phyloP scores from a whole-genome alignment of 257 asterid species.

The Prunella vulgaris region DNA sequence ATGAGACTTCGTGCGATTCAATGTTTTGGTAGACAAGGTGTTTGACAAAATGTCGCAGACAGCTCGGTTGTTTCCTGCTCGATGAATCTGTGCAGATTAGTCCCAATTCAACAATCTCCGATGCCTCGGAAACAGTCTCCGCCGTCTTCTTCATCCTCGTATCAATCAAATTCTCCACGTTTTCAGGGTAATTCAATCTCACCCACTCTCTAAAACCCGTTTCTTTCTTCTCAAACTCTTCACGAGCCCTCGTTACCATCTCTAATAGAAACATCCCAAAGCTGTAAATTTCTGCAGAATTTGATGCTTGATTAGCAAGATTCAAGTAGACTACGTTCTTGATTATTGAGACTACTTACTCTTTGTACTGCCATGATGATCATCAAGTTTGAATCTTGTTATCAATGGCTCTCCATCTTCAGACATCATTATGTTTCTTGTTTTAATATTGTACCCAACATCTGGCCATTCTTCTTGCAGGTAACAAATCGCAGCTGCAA shows the following conservation, averaged over 20 bases:
- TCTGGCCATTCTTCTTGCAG: conserved; percentile 41
- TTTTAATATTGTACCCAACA: conserved; percentile 31
- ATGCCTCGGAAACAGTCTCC: conserved; percentile 25
- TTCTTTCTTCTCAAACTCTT: conserved; percentile 35
- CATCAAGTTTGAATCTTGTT: conserved; percentile 34
- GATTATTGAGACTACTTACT: conserved; percentile 32
- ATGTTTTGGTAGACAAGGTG: conserved; percentile 3
- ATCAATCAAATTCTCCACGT: conserved; percentile 40
- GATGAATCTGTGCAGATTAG: conserved; percentile 45
- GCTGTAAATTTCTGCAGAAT: conserved; percentile 30
- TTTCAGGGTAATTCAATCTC: conserved; percentile 32
- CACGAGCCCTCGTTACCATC: conserved; percentile 37
- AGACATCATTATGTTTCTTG: conserved; percentile 30
- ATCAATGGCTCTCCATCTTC: conserved; percentile 44
- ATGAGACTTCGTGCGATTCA: conserved; percentile 3
- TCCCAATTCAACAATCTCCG: conserved; percentile 31
- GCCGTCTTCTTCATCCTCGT: conserved; percentile 37
- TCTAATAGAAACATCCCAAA: conserved; percentile 47
- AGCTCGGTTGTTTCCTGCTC: conserved; percentile 31
- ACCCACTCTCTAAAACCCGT: conserved; percentile 40
- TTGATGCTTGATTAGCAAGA: neutral
- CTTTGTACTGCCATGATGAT: conserved; percentile 25
- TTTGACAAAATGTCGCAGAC: conserved; percentile 26
- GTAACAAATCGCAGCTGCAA: conserved; percentile 35
- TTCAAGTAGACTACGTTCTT: neutral